Evolutionary conservation across 257 asterid genomes (phyloP), one percentile per base, ranked within the genome.

Genomic region (Fraxinus excelsior): DNA sequence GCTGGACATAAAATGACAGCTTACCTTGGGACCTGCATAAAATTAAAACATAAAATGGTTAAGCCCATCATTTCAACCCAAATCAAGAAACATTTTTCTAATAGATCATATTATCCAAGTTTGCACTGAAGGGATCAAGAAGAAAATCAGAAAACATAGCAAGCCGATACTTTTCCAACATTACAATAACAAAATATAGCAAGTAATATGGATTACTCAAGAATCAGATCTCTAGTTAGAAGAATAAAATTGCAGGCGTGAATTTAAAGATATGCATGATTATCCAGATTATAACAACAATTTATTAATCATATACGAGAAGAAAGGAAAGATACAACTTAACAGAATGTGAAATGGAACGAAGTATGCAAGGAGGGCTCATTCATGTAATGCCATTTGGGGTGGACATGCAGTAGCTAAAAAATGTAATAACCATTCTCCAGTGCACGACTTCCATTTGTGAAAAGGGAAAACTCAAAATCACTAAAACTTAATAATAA

Each of bases 21-120:
- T 82, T 87, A 94, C 96, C 97, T 82, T 82, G 94, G 77, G 92
- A 86, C 94, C 98, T 94, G 96, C 96, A 89, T 11, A 86, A 80
- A 78, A 76, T 71, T 31, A 26, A 31, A 38, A 58, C 14, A 81
- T 38, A 79, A 77, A 74, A 62, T 18, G 62, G 42, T 81, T 71
- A 85, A 83, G 70, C 73, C 71, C 78, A 65, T 76, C 72, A 13
- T 32, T 70, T 74, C 72, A 62, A 77, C 71, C 49, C 70, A 70
- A 84, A 71, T 66, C 72, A 67, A 67, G 56, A n/a, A 74, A 25
- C 21, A 14, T 35, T 53, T 49, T 62, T 28, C 73, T 26, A 42
- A 23, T 65, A 70, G 67, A 70, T 35, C 51, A 69, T 67, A 79
- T 65, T 42, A 81, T 68, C 28, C 69, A 72, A 81, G 34, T 71